Evolutionary conservation across 2,329 filamentous ascomycete species (phyloP).

Genomic region (Penicillium sp.): DNA sequence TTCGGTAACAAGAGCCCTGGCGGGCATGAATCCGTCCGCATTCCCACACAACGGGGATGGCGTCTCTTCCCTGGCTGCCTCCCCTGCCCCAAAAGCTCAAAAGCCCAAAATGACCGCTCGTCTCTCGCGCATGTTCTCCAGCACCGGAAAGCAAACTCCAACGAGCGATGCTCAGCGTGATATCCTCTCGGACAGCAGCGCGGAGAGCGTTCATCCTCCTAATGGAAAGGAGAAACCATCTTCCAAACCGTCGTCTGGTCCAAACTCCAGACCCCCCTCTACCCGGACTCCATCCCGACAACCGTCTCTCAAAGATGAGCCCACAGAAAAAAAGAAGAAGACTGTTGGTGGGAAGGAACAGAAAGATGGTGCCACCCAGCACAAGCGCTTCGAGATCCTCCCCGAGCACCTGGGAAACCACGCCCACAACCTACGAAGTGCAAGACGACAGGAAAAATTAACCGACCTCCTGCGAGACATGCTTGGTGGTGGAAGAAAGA

Average conservation of each 20-base stretch:
- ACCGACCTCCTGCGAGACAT: slow-evolving; percentile 85
- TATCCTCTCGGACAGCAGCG: slow-evolving; percentile 34
- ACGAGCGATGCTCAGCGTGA: slow-evolving; percentile 31
- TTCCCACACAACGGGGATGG: slow-evolving; percentile 30
- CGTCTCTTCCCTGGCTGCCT: slow-evolving; percentile 20
- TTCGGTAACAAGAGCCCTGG: slow-evolving; percentile 43
- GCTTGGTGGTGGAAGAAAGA: slow-evolving; percentile 74
- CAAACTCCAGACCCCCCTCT: slow-evolving; percentile 30
- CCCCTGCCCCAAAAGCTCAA: slow-evolving; percentile 30
- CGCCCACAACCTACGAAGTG: slow-evolving; percentile 81
- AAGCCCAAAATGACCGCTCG: slow-evolving; percentile 44
- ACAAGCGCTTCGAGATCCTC: slow-evolving; percentile 54
- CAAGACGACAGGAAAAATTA: slow-evolving; percentile 89
- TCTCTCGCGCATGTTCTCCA: slow-evolving; percentile 46
- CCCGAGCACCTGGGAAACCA: slow-evolving; percentile 62
- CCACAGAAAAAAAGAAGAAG: slow-evolving; percentile 32
- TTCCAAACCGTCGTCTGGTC: slow-evolving; percentile 24
- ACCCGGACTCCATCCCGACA: slow-evolving; percentile 32
- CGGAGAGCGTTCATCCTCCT: slow-evolving; percentile 33
- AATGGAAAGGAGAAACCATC: slow-evolving; percentile 26
- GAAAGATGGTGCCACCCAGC: slow-evolving; percentile 31
- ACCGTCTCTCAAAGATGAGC: slow-evolving; percentile 32
- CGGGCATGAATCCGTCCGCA: slow-evolving; percentile 42
- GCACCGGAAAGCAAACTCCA: slow-evolving; percentile 35
- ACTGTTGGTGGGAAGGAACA: slow-evolving; percentile 27